Evolutionary conservation across 2,329 filamentous ascomycete genomes (phyloP).

Genomic region (Stagonosporopsis chrysanthemi): DNA sequence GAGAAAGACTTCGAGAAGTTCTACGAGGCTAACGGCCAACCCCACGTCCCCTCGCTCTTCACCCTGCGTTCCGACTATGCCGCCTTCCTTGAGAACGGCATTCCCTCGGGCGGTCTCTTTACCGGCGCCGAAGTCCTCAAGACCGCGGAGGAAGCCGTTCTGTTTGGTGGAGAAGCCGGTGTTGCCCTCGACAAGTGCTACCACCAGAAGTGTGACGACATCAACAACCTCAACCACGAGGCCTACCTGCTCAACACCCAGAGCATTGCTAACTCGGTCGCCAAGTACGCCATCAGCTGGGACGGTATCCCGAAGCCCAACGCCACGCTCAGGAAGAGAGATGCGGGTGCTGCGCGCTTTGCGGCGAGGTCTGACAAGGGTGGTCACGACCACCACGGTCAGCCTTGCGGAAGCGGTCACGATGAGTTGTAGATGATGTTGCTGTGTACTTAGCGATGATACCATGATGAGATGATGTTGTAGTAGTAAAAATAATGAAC

Average conservation of each 20-base stretch:
- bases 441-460: slow-evolving; percentile 15
- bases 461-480: slow-evolving; percentile 17
- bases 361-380: slow-evolving; percentile 36
- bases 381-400: slow-evolving; percentile 38
- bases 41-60: slow-evolving; percentile 48
- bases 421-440: slow-evolving; percentile 21
- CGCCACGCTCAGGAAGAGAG: slow-evolving; percentile 39
- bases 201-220: slow-evolving; percentile 48
- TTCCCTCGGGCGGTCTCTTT: slow-evolving; percentile 51
- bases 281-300: slow-evolving; percentile 48
- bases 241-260: slow-evolving; percentile 50
- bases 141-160: slow-evolving; percentile 45
- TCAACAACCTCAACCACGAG: slow-evolving; percentile 47
- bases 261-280: slow-evolving; percentile 50
- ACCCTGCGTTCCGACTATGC: slow-evolving; percentile 52
- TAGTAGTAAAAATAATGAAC: slow-evolving; percentile 7
- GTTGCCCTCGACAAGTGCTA: slow-evolving; percentile 49
- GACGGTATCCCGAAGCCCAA: slow-evolving; percentile 46
- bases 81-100: slow-evolving; percentile 51
- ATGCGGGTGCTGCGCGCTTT: slow-evolving; percentile 34
- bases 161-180: slow-evolving; percentile 51
- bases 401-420: slow-evolving; percentile 34
- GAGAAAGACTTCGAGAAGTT: slow-evolving; percentile 48
- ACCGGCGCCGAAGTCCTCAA: slow-evolving; percentile 53
- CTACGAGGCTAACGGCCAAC: slow-evolving; percentile 44